These are phyloP conservation scores for Penicillium pulvis DNA, from an alignment of 495 filamentous ascomycete genomes.

Conservation along the genomic window DNA sequence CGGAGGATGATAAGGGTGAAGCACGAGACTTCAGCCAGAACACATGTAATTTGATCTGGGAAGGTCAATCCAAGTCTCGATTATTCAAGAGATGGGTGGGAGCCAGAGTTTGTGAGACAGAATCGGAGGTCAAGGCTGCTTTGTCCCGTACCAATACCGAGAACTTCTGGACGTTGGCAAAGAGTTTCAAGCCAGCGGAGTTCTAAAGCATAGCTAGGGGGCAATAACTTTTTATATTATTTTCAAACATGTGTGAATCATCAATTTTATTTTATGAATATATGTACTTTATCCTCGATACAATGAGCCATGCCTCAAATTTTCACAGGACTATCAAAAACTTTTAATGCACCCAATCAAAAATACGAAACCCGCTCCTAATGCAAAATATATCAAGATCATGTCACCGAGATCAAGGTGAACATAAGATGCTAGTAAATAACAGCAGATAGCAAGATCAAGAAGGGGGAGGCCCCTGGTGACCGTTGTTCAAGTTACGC, in stretches of 20 bases:
- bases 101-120: slow-evolving; percentile 82
- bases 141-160: slow-evolving; percentile 84
- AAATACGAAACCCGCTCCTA: slow-evolving; percentile 22
- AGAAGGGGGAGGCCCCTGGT: slow-evolving; percentile 40
- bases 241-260: slow-evolving; percentile 15
- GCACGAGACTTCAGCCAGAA: slow-evolving; percentile 80
- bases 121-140: slow-evolving; percentile 81
- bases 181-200: slow-evolving; percentile 57
- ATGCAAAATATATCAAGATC: slow-evolving; percentile 34
- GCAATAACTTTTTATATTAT: not conserved
- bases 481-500: slow-evolving; percentile 40
- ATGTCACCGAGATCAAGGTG: slow-evolving; percentile 15
- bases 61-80: slow-evolving; percentile 77
- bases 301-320: slow-evolving; percentile 4
- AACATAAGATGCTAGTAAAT: not conserved
- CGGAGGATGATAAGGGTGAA: slow-evolving; percentile 76
- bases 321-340: slow-evolving; percentile 11
- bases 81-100: slow-evolving; percentile 82
- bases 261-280: slow-evolving; percentile 15
- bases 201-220: slow-evolving; percentile 3
- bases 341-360: slow-evolving; percentile 17
- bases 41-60: slow-evolving; percentile 79
- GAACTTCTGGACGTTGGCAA: slow-evolving; percentile 93
- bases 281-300: slow-evolving; percentile 22
- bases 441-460: slow-evolving; percentile 23